Conservation (phyloP, 2,329 filamentous ascomycete genomes). For the Elsinoe fawcettii region DNA sequence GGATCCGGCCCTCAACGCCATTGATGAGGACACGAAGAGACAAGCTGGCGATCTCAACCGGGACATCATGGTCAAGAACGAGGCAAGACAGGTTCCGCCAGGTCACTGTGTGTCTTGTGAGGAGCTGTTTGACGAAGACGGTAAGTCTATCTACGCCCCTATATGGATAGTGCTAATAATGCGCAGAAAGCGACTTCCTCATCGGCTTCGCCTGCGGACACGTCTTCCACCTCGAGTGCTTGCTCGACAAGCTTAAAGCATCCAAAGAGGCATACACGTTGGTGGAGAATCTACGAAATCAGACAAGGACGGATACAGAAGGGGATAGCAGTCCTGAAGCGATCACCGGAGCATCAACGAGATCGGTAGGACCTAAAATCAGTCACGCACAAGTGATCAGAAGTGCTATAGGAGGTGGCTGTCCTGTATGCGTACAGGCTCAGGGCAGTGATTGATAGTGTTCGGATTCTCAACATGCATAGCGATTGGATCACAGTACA, state of each 20-base stretch:
- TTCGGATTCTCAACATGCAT: not conserved
- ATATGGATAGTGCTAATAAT: not conserved
- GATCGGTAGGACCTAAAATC: constrained; percentile 18
- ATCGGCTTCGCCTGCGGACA: constrained; percentile 77
- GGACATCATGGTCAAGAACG: constrained; percentile 22
- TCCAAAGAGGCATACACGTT: constrained; percentile 36
- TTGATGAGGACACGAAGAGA: constrained; percentile 21
- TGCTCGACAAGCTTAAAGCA: constrained; percentile 42
- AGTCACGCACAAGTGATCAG: constrained; percentile 35
- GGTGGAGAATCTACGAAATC: constrained; percentile 38
- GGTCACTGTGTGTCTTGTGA: constrained; percentile 35
- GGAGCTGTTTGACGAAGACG: constrained; percentile 32
- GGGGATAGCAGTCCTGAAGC: constrained; percentile 36
- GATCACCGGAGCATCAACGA: not conserved
- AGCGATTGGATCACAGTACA: constrained; percentile 10
- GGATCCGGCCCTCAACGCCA: constrained; percentile 25
- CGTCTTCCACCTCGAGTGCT: constrained; percentile 68
- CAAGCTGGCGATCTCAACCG: constrained; percentile 17
- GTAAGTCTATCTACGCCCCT: constrained; percentile 22
- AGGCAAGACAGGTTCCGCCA: constrained; percentile 23
- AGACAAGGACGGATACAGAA: constrained; percentile 37
- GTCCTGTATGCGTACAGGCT: constrained; percentile 19
- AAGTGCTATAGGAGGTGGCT: constrained; percentile 54
- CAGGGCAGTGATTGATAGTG: not conserved
- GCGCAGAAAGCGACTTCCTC: constrained; percentile 58